Conservation (phyloP, 192 early-diverging fungal genomes). For the Neocallimastix lanati region DNA sequence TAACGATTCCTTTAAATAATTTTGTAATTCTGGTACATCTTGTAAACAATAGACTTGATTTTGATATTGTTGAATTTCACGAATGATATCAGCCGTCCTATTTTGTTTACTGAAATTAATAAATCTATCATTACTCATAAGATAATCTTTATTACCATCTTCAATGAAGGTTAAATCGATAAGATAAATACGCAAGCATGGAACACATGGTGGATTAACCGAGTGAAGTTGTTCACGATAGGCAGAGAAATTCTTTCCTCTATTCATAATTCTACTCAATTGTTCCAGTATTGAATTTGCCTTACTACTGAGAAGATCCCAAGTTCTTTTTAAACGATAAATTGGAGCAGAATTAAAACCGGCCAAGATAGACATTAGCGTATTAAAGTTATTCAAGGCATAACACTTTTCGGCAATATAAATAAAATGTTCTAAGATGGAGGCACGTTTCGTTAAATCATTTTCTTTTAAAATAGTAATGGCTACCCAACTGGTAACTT, state of each 20-base stretch:
- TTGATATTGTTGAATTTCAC: conserved; percentile 60
- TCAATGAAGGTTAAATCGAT: conserved; percentile 69
- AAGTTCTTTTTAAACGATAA: conserved; percentile 73
- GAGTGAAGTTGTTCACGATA: neutral
- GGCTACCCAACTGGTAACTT: conserved; percentile 72
- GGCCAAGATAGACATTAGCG: conserved; percentile 73
- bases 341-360: conserved; percentile 76
- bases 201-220: conserved; percentile 33
- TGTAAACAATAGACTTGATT: conserved; percentile 52
- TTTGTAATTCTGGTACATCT: conserved; percentile 62
- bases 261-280: conserved; percentile 57
- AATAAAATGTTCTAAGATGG: conserved; percentile 68
- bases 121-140: conserved; percentile 24
- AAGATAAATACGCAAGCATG: conserved; percentile 61
- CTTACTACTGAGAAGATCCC: conserved; percentile 41
- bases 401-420: conserved; percentile 55
- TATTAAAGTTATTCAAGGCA: conserved; percentile 83
- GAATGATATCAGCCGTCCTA: conserved; percentile 34
- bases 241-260: conserved; percentile 57
- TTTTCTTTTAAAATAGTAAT: conserved; percentile 13
- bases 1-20: conserved; percentile 37
- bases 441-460: conserved; percentile 60
- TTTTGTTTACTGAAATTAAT: conserved; percentile 73
- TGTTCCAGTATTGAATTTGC: conserved; percentile 32
- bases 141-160: conserved; percentile 51